Evolutionary conservation across 129 eudicot species (phyloP), one percentile per base, ranked within the genome.

Genomic region (Cynara cardunculus): DNA sequence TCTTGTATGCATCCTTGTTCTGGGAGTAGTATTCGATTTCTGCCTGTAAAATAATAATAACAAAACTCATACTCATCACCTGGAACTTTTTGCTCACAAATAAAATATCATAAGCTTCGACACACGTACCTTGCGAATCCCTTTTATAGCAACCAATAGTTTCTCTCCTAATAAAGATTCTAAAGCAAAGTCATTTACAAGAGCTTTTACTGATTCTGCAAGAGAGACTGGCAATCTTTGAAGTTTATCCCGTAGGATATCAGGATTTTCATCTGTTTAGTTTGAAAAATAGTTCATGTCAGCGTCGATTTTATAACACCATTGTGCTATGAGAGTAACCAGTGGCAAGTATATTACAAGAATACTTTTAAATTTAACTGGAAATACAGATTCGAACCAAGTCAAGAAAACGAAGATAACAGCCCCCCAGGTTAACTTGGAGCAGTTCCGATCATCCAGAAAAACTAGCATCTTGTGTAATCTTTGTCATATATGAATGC

Each of bases 191-290:
- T 96, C 95, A 70, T 89, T 91, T 49, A 87, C 87, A 76, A 96
- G 97, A 77, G 99, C 99, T 75, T 87, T 86, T 62, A 96, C 85
- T 59, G 99, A 87, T 88, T 92, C 99, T 26, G 89, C 79, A 41
- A 96, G 95, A 11, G 97, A 89, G 61, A 22, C 49, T 25, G 99
- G 99, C 80, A 96, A 86, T 69, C 99, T 84, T 82, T 85, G 82
- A 74, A 91, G 82, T 85, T 89, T 65, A 12, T 79, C 88, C 24
- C 89, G 86, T 41, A 85, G 83, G 72, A 22, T 76, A 78, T 89
- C 89, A 34, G 99, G 98, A 89, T 96, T 89, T 31, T 87, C 90
- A 74, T 92, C 99, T 95, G 94, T 85, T 82, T 39, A 2, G 37
- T 32, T 39, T 26, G 5, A 72, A 28, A 65, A 25, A 49, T 44